phyloP scores from a whole-genome alignment of 2,329 filamentous ascomycete genomes.

The Pyrenophora seminiperda region DNA sequence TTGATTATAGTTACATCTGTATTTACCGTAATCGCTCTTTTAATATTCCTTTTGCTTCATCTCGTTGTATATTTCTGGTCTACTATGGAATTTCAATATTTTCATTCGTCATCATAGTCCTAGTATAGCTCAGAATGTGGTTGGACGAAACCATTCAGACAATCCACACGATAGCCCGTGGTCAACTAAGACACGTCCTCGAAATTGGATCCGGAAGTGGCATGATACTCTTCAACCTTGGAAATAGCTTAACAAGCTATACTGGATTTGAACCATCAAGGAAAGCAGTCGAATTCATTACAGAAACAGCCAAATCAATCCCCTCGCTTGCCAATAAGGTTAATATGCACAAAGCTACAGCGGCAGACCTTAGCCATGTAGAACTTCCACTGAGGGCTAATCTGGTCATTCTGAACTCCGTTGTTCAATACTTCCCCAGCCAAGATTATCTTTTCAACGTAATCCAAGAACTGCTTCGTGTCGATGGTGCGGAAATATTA shows the following conservation, averaged over 20 bases:
- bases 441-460: constrained; percentile 14
- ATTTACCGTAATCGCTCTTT: too few relatives aligned
- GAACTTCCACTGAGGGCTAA: not conserved
- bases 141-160: constrained; percentile 14
- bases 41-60: too few relatives aligned
- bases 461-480: not conserved
- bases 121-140: too few relatives aligned
- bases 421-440: constrained; percentile 18
- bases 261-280: constrained; percentile 9
- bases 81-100: too few relatives aligned
- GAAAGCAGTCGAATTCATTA: constrained; percentile 7
- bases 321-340: constrained; percentile 7
- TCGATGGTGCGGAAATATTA: not conserved
- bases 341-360: constrained; percentile 1
- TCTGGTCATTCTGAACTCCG: constrained; percentile 11
- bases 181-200: constrained; percentile 4
- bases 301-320: constrained; percentile 4
- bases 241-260: constrained; percentile 3
- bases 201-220: constrained; percentile 15
- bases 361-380: not conserved
- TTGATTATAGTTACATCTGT: too few relatives aligned
- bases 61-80: too few relatives aligned
- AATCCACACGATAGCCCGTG: not conserved
- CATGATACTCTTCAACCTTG: constrained; percentile 20
- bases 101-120: too few relatives aligned